Evolutionary conservation across 129 eudicot species (phyloP).

Genomic region (Artemisia annua): DNA sequence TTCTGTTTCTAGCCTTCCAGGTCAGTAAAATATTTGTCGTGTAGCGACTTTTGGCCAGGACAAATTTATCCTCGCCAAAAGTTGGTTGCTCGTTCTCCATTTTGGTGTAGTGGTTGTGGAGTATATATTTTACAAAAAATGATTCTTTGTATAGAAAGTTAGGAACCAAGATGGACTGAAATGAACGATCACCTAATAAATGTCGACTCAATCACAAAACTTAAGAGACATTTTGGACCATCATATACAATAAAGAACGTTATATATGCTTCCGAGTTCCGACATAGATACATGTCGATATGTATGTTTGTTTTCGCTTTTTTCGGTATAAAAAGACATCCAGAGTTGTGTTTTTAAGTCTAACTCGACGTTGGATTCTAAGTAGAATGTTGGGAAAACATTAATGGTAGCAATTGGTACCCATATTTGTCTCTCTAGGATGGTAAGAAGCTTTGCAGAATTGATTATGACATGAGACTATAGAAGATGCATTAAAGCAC

Average conservation of each 20-base stretch:
- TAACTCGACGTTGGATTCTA: not conserved
- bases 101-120: no score
- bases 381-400: not conserved
- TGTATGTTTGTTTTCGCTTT: not conserved
- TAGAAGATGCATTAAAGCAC: constrained; percentile 10
- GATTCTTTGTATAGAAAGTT: no score
- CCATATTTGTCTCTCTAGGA: constrained; percentile 8
- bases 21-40: no score
- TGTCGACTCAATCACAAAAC: not conserved
- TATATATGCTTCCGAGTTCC: constrained; percentile 4
- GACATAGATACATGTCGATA: constrained; percentile 1
- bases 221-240: constrained; percentile 2
- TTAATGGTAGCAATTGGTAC: constrained; percentile 16
- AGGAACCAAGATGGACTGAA: no score
- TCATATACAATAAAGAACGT: not conserved
- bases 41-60: no score
- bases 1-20: no score
- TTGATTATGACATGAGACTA: constrained; percentile 17
- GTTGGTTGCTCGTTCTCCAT: no score
- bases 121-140: no score
- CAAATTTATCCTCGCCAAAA: no score
- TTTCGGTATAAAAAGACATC: not conserved
- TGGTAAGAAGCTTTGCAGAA: constrained; percentile 27
- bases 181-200: no score
- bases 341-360: not conserved